These are phyloP conservation scores for Triticum aestivum DNA, from an alignment of 176 grass and related monocot genomes.

Conservation along the genomic window IWGSC_CS_RefSeq_v2.1 NC_057804.1:202474987-202475486, in stretches of 20 bases:
- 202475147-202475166: constrained; percentile 6
- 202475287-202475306: constrained; percentile 90
- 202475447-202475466: constrained; percentile 97
- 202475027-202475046: not conserved
- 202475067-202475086: constrained; percentile 10
- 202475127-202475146: not conserved
- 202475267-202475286: constrained; percentile 83
- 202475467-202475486: constrained; percentile 97
- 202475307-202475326: constrained; percentile 93
- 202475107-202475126: not conserved
- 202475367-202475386: constrained; percentile 82
- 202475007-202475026: not conserved
- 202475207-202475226: constrained; percentile 31
- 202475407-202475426: constrained; percentile 98
- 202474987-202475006: not conserved
- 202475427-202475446: constrained; percentile 88
- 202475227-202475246: constrained; percentile 62
- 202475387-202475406: constrained; percentile 98
- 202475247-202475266: constrained; percentile 94
- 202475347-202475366: constrained; percentile 68
- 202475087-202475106: not conserved
- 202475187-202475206: constrained; percentile 60
- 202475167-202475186: constrained; percentile 8
- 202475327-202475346: constrained; percentile 95
- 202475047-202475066: not conserved